Base-by-base conservation (phyloP, 148 eudicot species). In the Rhododendron molle region DNA sequence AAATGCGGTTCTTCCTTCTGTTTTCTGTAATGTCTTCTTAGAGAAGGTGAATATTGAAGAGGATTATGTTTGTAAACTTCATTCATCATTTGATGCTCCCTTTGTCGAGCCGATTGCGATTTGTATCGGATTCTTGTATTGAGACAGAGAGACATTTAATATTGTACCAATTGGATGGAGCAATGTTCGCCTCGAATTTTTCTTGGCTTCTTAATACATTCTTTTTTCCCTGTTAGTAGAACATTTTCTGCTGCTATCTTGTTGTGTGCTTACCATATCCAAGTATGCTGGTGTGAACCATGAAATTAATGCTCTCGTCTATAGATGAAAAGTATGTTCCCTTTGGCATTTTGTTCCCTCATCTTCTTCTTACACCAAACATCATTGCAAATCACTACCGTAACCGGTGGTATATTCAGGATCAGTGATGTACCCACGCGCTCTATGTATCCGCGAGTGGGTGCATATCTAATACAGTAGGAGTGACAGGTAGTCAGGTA, bases 101-200 rank as follows among this genome's bases (percentile, higher is more conserved):
- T 78, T 3, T 80, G 40, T 58, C 50, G 86, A 85, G 69, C 88
- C 69, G 36, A 83, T 65, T 74, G 83, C 80, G n/a, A 60, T 83
- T 72, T 87, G 84, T 83, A 85, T 28, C 44, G 49, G 60, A 79
- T 83, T 69, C 16, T 71, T 65, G 81, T 54, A 38, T 49, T 83
- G 76, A 71, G 76, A n/a, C n/a, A 69, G 80, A 88, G 87, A 83
- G 60, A 47, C 54, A 30, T 30, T 34, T 28, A 73, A 58, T 50
- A n/a, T 38, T 87, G 34, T 83, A 82, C 58, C 83, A 15, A 82
- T 83, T 77, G 71, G 49, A 85, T 76, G 85, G 50, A 72, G 12
- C 44, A 49, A 56, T 65, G 23, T 12, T 69, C 12, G 26, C 40
- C 21, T 28, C n/a, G 71, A 80, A n/a, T 10, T 71, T 67, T 5